Percentiles rank a stretch among this genome's conserved stretches.
Evolutionary conservation across 495 filamentous ascomycete genomes (phyloP).

Genomic region (Trichocladium uniseriatum): DNA sequence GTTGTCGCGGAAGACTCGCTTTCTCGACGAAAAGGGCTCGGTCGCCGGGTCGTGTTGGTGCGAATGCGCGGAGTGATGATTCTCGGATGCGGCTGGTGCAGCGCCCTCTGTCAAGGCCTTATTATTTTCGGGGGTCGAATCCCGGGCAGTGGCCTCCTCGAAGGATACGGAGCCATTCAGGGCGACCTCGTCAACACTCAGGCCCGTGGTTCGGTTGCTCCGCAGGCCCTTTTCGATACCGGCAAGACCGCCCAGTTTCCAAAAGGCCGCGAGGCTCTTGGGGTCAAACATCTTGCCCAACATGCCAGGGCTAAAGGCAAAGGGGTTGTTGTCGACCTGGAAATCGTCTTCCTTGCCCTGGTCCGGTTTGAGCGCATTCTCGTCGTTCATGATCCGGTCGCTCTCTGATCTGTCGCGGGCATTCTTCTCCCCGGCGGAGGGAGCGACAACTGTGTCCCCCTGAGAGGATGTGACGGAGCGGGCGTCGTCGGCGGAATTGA

Average conservation of each 20-base stretch:
- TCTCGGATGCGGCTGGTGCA: conserved; percentile 8
- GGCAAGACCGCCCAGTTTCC: conserved; percentile 54
- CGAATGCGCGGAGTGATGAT: conserved; percentile 3
- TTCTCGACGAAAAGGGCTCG: conserved; percentile 50
- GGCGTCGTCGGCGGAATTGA: conserved; percentile 43
- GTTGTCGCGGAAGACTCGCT: conserved; percentile 63
- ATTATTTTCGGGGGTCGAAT: no score
- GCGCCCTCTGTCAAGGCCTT: conserved; percentile 27
- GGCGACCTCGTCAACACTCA: conserved; percentile 56
- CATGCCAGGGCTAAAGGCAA: conserved; percentile 61
- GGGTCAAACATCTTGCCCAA: conserved; percentile 68
- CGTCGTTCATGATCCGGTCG: conserved; percentile 41
- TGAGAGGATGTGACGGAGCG: conserved; percentile 38
- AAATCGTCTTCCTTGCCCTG: conserved; percentile 56
- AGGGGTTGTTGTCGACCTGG: conserved; percentile 55
- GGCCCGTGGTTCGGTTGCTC: conserved; percentile 52
- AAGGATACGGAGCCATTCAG: conserved; percentile 51
- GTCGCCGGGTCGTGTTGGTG: conserved; percentile 13
- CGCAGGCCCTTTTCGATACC: conserved; percentile 61
- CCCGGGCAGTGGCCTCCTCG: conserved; percentile 43
- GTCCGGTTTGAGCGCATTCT: conserved; percentile 55
- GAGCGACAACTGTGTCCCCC: conserved; percentile 33
- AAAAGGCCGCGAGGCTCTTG: conserved; percentile 63
- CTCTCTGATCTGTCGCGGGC: conserved; percentile 28
- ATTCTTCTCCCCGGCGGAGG: conserved; percentile 33